These are phyloP conservation scores for Euphorbia schlechtendalii DNA, from an alignment of 441 rosid species.

Conservation along the genomic window DNA sequence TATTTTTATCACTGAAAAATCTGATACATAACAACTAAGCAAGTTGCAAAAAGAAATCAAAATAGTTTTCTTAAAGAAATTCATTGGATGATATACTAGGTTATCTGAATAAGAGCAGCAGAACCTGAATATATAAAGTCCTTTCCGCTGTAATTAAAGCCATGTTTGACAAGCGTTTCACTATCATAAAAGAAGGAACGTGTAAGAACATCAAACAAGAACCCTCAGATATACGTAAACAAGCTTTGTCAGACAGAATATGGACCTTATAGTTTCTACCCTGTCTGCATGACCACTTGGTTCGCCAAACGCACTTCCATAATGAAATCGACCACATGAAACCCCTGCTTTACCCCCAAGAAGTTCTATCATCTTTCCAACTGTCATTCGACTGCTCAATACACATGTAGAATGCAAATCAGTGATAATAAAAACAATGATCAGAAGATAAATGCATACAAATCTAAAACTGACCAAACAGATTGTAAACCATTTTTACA, in stretches of 20 bases:
- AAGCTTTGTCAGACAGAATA: not conserved
- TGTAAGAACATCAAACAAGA: constrained; percentile 7
- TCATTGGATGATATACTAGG: not conserved
- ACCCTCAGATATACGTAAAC: not conserved
- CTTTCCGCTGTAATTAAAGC: constrained; percentile 90
- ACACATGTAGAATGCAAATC: not conserved
- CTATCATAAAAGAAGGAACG: constrained; percentile 30
- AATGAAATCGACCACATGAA: constrained; percentile 77
- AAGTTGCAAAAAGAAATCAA: not conserved
- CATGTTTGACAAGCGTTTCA: constrained; percentile 67
- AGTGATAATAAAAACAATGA: not conserved
- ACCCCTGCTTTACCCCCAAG: constrained; percentile 96
- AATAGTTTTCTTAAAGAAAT: not conserved
- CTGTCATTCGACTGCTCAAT: constrained; percentile 85
- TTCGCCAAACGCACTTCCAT: constrained; percentile 98
- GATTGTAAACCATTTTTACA: not conserved
- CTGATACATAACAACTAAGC: not conserved
- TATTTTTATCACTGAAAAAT: not conserved
- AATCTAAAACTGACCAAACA: not conserved
- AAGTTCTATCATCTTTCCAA: constrained; percentile 98
- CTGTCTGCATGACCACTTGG: constrained; percentile 91
- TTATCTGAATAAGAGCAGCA: constrained; percentile 1
- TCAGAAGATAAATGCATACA: not conserved
- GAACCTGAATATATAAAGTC: constrained; percentile 92
- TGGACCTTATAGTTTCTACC: constrained; percentile 75